Evolutionary conservation across 257 asterid species (phyloP).

Genomic region (Eustoma russellianum): DNA sequence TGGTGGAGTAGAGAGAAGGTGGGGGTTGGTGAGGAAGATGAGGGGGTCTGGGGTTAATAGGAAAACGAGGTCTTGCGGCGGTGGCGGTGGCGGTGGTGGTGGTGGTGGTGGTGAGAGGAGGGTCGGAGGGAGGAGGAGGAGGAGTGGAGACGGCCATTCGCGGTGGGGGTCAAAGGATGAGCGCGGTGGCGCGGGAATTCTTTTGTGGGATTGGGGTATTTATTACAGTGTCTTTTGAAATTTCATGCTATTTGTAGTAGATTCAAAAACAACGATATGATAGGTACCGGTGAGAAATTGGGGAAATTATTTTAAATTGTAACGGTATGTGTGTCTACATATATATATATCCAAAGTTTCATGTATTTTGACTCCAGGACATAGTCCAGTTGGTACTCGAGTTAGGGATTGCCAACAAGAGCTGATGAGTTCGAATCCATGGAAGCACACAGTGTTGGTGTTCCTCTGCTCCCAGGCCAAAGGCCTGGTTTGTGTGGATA

Average conservation of each 20-base stretch:
- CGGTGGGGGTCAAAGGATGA: not conserved
- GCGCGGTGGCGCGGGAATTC: conserved; percentile 25
- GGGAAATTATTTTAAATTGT: not conserved
- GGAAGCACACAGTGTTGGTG: too few relatives aligned
- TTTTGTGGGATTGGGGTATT: not conserved
- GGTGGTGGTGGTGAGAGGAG: conserved; percentile 8
- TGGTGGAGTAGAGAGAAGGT: conserved; percentile 4
- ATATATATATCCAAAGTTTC: too few relatives aligned
- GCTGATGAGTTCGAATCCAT: too few relatives aligned
- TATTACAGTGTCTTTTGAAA: too few relatives aligned
- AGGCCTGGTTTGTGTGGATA: too few relatives aligned
- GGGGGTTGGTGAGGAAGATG: conserved; percentile 1
- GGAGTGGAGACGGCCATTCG: conserved; percentile 53
- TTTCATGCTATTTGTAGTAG: too few relatives aligned
- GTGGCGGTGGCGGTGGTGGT: conserved; percentile 17
- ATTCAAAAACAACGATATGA: not conserved
- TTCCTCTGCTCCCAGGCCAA: too few relatives aligned
- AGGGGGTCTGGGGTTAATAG: conserved; percentile 14
- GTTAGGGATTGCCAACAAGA: too few relatives aligned
- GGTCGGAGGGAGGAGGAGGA: conserved; percentile 30
- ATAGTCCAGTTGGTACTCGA: too few relatives aligned
- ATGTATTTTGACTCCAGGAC: too few relatives aligned
- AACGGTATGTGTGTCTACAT: too few relatives aligned
- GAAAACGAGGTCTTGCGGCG: conserved; percentile 17
- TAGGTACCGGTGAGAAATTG: not conserved